These are phyloP conservation scores for Bacidia gigantensis DNA, from an alignment of 495 filamentous ascomycete species.

Conservation along the genomic window DNA sequence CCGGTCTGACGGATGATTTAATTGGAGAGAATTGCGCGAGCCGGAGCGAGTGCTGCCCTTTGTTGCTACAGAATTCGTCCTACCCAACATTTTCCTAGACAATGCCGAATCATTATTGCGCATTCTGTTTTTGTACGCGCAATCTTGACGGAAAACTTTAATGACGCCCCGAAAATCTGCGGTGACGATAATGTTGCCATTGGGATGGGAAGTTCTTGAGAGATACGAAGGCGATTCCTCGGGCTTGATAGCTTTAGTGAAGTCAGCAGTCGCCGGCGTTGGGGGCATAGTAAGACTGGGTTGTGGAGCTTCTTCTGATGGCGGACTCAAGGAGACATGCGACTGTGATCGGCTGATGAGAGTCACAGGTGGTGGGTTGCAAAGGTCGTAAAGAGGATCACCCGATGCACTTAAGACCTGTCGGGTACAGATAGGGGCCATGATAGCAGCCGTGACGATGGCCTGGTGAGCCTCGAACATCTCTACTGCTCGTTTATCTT, in stretches of 20 bases:
- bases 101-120: conserved; percentile 49
- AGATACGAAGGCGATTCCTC: conserved; percentile 57
- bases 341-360: conserved; percentile 61
- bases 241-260: conserved; percentile 36
- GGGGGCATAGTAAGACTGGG: conserved; percentile 15
- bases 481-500: conserved; percentile 66
- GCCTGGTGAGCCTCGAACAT: conserved; percentile 79
- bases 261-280: conserved; percentile 25
- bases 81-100: conserved; percentile 57
- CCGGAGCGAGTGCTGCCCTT: conserved; percentile 36
- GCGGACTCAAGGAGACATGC: conserved; percentile 26
- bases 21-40: conserved; percentile 29
- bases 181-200: conserved; percentile 85
- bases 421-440: conserved; percentile 68
- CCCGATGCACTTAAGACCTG: conserved; percentile 65
- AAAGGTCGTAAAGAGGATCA: conserved; percentile 90
- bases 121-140: conserved; percentile 50
- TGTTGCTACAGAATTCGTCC: conserved; percentile 48
- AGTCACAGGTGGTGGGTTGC: conserved; percentile 86
- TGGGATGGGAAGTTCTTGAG: conserved; percentile 56
- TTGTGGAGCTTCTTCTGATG: conserved; percentile 14
- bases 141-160: conserved; percentile 91
- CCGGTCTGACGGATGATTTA: conserved; percentile 56
- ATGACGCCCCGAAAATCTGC: conserved; percentile 80
- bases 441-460: conserved; percentile 73